A percentile compares a stretch with the other conserved stretches of the same genome.
Evolutionary conservation across 83 land plant genomes (phyloP).

Genomic region (Diphasiastrum complanatum): DNA sequence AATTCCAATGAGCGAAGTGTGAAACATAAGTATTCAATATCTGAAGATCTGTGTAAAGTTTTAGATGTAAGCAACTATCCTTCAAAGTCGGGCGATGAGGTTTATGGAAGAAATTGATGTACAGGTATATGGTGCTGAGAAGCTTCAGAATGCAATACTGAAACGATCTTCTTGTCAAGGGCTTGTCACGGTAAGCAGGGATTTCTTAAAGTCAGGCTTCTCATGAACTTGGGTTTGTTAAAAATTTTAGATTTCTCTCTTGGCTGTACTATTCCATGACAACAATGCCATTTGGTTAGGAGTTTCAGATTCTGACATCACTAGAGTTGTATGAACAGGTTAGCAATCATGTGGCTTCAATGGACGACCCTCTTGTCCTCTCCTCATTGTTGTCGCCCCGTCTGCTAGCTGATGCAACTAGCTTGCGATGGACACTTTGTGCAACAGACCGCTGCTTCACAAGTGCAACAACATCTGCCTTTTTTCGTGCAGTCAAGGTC

Average conservation of each 20-base stretch:
- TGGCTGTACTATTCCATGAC: background rate
- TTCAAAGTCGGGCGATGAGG: background rate
- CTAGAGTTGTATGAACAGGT: slow-evolving; percentile 66
- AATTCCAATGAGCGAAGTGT: too few species aligned
- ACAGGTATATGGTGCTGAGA: slow-evolving; percentile 79
- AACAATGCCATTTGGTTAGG: too few species aligned
- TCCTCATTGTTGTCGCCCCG: slow-evolving; percentile 75
- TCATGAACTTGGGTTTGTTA: background rate
- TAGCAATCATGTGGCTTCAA: slow-evolving; percentile 89
- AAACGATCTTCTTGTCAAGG: slow-evolving; percentile 63
- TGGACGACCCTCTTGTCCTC: slow-evolving; percentile 89
- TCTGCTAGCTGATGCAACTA: slow-evolving; percentile 51
- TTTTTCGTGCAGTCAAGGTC: slow-evolving; percentile 82
- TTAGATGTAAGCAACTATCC: background rate
- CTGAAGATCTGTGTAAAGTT: background rate
- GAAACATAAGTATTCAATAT: too few species aligned
- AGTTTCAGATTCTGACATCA: too few species aligned
- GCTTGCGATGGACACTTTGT: slow-evolving; percentile 89
- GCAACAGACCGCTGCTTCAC: slow-evolving; percentile 91
- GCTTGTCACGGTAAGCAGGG: slow-evolving; percentile 77
- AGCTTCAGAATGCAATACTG: slow-evolving; percentile 56
- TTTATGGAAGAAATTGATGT: background rate
- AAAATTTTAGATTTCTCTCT: background rate
- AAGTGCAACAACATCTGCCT: slow-evolving; percentile 65
- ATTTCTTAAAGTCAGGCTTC: background rate